Conservation (phyloP, 1,284 basidiomycete species). For the Austropuccinia psidii region DNA sequence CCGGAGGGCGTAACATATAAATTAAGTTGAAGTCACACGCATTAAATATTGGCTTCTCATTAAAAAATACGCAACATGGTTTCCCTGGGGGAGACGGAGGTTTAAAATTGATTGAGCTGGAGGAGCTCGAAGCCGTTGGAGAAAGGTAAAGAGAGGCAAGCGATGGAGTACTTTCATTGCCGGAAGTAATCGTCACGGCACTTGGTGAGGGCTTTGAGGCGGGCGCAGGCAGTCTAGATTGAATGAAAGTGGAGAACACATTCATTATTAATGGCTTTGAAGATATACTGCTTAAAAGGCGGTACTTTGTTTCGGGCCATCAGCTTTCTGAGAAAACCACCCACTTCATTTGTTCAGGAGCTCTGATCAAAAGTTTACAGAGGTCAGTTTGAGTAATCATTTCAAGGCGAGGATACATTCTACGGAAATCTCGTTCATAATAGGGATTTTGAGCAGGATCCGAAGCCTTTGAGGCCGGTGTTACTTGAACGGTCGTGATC, state of each 20-base stretch:
- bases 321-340: background rate
- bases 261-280: background rate
- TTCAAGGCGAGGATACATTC: slow-evolving; percentile 29
- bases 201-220: background rate
- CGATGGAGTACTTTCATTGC: background rate
- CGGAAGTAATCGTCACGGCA: background rate
- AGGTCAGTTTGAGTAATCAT: slow-evolving; percentile 26
- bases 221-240: slow-evolving; percentile 16
- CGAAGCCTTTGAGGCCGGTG: slow-evolving; percentile 35
- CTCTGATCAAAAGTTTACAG: slow-evolving; percentile 21
- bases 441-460: slow-evolving; percentile 35
- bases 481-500: slow-evolving; percentile 22
- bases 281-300: background rate
- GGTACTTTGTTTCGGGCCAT: background rate
- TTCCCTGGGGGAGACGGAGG: slow-evolving; percentile 32
- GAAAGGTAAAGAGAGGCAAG: slow-evolving; percentile 16
- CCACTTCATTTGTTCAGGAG: slow-evolving; percentile 23
- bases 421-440: slow-evolving; percentile 29
- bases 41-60: background rate
- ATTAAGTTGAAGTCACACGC: background rate
- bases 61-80: slow-evolving; percentile 23
- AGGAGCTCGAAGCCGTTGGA: background rate
- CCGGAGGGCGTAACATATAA: background rate
- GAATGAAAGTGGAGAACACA: background rate
- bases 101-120: background rate